Base-by-base conservation (phyloP, 192 early-diverging fungal species). In the Umbelopsis sp. region DNA sequence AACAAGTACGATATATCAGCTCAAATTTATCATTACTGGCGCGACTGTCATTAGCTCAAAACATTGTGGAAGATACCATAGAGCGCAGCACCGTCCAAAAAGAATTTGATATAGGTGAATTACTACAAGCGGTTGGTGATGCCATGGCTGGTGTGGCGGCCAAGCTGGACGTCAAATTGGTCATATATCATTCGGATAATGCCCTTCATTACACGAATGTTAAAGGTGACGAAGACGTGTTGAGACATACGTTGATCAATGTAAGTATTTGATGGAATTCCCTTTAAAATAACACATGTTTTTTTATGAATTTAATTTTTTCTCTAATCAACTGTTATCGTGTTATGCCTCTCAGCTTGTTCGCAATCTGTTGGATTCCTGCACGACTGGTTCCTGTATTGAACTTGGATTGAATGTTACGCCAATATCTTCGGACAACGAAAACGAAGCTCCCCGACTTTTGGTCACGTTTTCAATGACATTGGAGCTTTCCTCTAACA, bases 61-160 rank as follows among this genome's bases (percentile, higher is more conserved):
- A 76, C 21, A 73, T 75, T 22, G 69, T 74, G 23, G 76, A 68
- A 16, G 72, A 78, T 23, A 71, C 74, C 11, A 46, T 41, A 35
- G 66, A 69, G 13, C 22, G 67, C 23, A 69, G 11, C 27, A 55
- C 47, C 20, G 23, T 71, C 8, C 48, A 49, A 11, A 46, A 16
- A 7, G 72, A 78, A 21, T 88, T 88, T 74, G 87, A 88, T 67
- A 82, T 87, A 41, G 87, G 85, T 20, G 84, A 86, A 30, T 65
- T 87, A 65, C 66, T 87, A 0, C 85, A 88, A 72, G 78, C 74
- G 49, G 71, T 88, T 4, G 87, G 84, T 18, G 87, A 88, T 75
- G 75, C 83, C n/a, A 69, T 87, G 46, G 82, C 87, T 22, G 87
- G 85, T 45, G 68, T 80, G n/a, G 84, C 85, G 9, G 74, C 82